Evolutionary conservation across 495 filamentous ascomycete species (phyloP), one percentile per base, ranked within the genome.

Genomic region (Poronia punctata): DNA sequence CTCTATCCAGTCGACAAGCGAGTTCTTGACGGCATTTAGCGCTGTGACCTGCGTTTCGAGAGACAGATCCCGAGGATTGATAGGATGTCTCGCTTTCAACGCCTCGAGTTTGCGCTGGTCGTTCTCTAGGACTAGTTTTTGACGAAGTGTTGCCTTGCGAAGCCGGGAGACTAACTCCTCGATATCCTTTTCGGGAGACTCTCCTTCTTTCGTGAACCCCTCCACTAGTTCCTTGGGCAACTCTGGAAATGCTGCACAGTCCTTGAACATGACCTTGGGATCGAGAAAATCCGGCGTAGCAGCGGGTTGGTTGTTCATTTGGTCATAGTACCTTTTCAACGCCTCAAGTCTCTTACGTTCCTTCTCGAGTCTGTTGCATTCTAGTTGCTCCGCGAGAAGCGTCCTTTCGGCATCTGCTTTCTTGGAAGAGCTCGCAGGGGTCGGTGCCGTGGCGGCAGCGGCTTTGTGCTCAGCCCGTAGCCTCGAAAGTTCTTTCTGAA

Each of bases 1-100:
- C 54, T 87, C 82, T 16, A 87, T 81, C 82, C 83, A 87, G 47
- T 71, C 68, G 26, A 86, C 80, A 38, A 87, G 61, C 35, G 78
- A 79, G 50, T 76, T 71, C 17, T 83, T 67, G 3, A 78, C 78
- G n/a, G 48, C 53, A 16, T 61, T 65, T 25, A 71, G 49, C 10
- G 78, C 79, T 40, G 66, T 71, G 22, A 67, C 40, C 24, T 67
- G 69, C 3, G 66, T 57, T 43, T 54, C 47, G 2, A 57, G 50
- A 14, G 59, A 50, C 24, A 67, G 34, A 18, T 20, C 47, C 11
- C 53, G 53, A 19, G 60, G 57, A 2, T 50, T 45, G 30, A 50
- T 49, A 11, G 57, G 45, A 9, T 51, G 57, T 5, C 57, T 59
- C 17, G 65, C 57, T 42, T 75, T 81, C 27, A 77, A 40, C 38